Evolutionary conservation across 1,284 basidiomycete genomes (phyloP).

Genomic region (Earliella scabrosa): DNA sequence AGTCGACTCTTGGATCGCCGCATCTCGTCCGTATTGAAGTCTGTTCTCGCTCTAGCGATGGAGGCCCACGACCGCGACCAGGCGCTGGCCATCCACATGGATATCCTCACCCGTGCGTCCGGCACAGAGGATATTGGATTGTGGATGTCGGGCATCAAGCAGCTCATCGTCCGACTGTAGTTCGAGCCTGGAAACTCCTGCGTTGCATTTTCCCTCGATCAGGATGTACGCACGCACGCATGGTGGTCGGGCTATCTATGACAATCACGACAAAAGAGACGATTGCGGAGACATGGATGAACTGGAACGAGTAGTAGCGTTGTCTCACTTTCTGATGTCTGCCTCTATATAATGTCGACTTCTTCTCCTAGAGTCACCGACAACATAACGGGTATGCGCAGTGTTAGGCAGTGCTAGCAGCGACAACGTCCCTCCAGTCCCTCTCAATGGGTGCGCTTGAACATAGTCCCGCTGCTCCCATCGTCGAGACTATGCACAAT

Average conservation of each 20-base stretch:
- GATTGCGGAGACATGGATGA: conserved; percentile 9
- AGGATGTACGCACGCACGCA: too few species aligned
- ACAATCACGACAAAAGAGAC: conserved; percentile 23
- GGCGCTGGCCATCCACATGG: conserved; percentile 79
- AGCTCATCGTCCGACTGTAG: conserved; percentile 72
- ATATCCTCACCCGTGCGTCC: conserved; percentile 76
- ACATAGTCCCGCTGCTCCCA: too few species aligned
- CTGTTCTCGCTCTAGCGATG: conserved; percentile 60
- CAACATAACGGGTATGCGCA: too few species aligned
- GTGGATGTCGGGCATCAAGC: conserved; percentile 89
- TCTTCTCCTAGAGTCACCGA: too few species aligned
- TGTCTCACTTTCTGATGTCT: conserved; percentile 20
- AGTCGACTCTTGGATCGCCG: conserved; percentile 25
- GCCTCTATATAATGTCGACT: conserved; percentile 17
- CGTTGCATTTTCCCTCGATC: too few species aligned
- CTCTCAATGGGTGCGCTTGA: too few species aligned
- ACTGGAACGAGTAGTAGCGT: conserved; percentile 9
- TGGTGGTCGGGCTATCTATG: conserved; percentile 15
- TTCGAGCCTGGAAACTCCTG: neutral
- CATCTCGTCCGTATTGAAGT: conserved; percentile 1
- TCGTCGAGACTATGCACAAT: too few species aligned
- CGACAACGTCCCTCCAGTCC: too few species aligned
- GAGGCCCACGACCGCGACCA: conserved; percentile 69
- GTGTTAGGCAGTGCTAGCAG: too few species aligned
- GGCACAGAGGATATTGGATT: conserved; percentile 82